Evolutionary conservation across 1,284 basidiomycete species (phyloP), one percentile per base, ranked within the genome.

Genomic region (Leccinum cinnamomeum): DNA sequence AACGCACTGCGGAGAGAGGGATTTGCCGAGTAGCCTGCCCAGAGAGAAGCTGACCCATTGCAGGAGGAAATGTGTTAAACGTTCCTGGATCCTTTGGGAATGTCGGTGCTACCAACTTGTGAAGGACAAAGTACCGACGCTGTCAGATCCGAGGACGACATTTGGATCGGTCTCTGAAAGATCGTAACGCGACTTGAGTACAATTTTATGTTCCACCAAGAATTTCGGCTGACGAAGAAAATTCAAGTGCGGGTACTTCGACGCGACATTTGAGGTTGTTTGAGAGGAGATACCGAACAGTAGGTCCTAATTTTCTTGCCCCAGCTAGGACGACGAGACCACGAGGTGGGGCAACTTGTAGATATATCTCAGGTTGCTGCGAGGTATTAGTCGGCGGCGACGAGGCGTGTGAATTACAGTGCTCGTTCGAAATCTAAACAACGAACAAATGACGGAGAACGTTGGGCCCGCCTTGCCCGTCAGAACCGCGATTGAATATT

Each of bases 41-140:
- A 20, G 20, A 20, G 20, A 20, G 20, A 20, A 20, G 20, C 20
- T 20, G 20, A 20, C 20, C 20, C 20, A 20, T 20, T 20, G 20
- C 20, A 20, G 97, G 87, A 99, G 99, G 84, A 99, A 99, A 77
- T 99, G 97, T 0, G 97, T 99, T 68, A 99, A 81, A 68, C 92
- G 82, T 0, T 97, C 97, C 70, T 88, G 88, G 55, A 99, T 97
- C 51, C 97, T 80, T 99, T 99, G 2, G 97, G 97, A 59, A 99
- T 96, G 56, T 97, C 97, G 0, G 97, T 99, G 67, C 94, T 97
- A 57, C 97, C 97, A 66, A 20, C 93, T 97, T 1, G 97, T 99
- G 79, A 99, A 99, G 1, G 93, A 95, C 18, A 99, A 80, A 0
- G 97, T 99, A 0, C 93, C 97, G 37, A 97, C 82, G 65, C 93